These are phyloP conservation scores for Lodderomyces oxycetoniae DNA, from an alignment of 1,139 yeast genomes.

Conservation along the genomic window DNA sequence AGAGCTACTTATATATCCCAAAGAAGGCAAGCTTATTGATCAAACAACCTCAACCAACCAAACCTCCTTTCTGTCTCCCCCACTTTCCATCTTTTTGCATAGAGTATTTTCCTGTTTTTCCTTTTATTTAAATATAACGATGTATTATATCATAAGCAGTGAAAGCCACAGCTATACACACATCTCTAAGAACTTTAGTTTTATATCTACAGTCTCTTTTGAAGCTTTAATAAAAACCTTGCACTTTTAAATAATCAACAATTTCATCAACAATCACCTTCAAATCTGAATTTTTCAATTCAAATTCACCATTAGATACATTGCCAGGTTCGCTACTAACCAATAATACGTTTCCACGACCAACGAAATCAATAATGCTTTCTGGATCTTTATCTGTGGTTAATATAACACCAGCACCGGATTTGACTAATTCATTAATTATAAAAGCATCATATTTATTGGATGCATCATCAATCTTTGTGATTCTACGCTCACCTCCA, in stretches of 20 bases:
- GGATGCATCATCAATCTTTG: conserved; percentile 54
- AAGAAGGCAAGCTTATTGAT: background rate
- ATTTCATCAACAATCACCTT: conserved; percentile 62
- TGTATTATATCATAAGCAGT: too few species aligned
- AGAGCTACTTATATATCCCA: conserved; percentile 43
- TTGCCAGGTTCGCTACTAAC: conserved; percentile 18
- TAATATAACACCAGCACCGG: conserved; percentile 88
- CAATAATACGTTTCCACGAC: conserved; percentile 30
- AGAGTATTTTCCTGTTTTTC: too few species aligned
- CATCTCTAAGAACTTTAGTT: too few species aligned
- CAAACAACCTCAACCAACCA: too few species aligned
- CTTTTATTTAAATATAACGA: background rate
- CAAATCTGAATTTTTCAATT: conserved; percentile 18
- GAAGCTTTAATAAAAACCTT: conserved; percentile 55
- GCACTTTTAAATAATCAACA: conserved; percentile 65
- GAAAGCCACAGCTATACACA: too few species aligned
- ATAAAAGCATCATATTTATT: conserved; percentile 48
- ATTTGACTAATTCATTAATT: conserved; percentile 76
- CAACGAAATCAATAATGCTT: conserved; percentile 43
- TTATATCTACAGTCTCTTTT: too few species aligned
- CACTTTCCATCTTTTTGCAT: too few species aligned
- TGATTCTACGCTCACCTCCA: conserved; percentile 80
- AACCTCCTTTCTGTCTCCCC: too few species aligned
- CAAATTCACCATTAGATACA: conserved; percentile 12
- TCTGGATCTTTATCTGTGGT: conserved; percentile 32